phyloP scores from a whole-genome alignment of 140 eudicot species.

The Senecio squalidus region DNA sequence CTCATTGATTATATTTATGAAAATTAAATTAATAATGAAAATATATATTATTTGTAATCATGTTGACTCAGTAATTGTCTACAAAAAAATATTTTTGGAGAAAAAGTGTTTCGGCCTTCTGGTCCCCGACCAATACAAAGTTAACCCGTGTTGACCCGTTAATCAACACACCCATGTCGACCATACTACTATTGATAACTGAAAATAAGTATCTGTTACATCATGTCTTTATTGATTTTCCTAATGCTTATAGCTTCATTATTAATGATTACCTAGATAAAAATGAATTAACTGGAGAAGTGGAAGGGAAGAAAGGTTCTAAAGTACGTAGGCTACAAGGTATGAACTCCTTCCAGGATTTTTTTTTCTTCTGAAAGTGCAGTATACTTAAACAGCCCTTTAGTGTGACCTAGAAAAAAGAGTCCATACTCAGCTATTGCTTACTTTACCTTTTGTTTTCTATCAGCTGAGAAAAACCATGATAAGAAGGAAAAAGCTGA shows the following conservation, averaged over 20 bases:
- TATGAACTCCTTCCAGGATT: constrained; percentile 25
- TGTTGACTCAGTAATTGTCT: neutral
- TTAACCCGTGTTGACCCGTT: neutral
- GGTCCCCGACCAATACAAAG: neutral
- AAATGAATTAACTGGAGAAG: constrained; percentile 22
- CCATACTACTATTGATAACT: neutral
- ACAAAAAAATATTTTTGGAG: neutral
- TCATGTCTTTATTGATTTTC: constrained; percentile 21
- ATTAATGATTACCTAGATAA: constrained; percentile 27
- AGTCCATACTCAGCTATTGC: constrained; percentile 10
- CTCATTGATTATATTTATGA: neutral
- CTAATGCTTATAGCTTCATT: constrained; percentile 26
- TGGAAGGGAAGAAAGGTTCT: constrained; percentile 27
- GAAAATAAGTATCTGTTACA: constrained; percentile 3
- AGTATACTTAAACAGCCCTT: neutral
- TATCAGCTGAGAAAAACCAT: constrained; percentile 39
- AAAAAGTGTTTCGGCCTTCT: neutral
- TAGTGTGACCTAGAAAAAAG: neutral
- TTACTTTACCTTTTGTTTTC: constrained; percentile 27
- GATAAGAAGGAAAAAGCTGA: constrained; percentile 25
- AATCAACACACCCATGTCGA: neutral
- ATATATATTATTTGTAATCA: neutral
- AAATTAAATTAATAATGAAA: neutral
- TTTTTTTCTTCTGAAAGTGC: constrained; percentile 10
- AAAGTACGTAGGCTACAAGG: constrained; percentile 42